Evolutionary conservation across 805 yeast genomes (phyloP).

Genomic region (Zygotorulaspora florentina): DNA sequence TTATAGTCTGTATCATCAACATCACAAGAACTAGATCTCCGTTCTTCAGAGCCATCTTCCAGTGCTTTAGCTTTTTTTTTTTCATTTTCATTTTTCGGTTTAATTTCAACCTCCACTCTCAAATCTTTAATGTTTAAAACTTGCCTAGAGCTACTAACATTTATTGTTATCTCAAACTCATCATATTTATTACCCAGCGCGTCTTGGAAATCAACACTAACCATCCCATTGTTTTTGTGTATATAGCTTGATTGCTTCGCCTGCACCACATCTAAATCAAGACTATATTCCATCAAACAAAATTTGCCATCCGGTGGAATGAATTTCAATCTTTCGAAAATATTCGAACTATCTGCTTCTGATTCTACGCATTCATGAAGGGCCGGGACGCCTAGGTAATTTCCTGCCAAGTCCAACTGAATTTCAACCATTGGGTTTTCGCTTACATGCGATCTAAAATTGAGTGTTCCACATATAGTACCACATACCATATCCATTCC

Average conservation of each 20-base stretch:
- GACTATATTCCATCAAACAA: conserved; percentile 55
- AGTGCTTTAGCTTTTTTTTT: background rate
- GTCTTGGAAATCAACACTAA: conserved; percentile 31
- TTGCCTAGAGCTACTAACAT: conserved; percentile 37
- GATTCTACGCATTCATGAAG: conserved; percentile 68
- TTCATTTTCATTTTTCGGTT: conserved; percentile 2
- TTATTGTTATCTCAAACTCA: conserved; percentile 38
- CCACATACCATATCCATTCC: conserved; percentile 20
- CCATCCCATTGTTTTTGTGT: conserved; percentile 22
- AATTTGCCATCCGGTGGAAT: conserved; percentile 87
- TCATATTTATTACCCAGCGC: conserved; percentile 36
- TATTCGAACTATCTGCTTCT: conserved; percentile 19
- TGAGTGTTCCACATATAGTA: conserved; percentile 58
- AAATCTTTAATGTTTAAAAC: conserved; percentile 49
- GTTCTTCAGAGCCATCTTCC: background rate
- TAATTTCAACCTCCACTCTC: conserved; percentile 36
- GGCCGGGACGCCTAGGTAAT: conserved; percentile 51
- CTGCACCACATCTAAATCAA: conserved; percentile 42
- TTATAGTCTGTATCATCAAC: conserved; percentile 21
- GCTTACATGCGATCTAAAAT: conserved; percentile 63
- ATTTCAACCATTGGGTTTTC: conserved; percentile 73
- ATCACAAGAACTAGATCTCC: background rate
- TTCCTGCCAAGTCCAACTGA: conserved; percentile 44
- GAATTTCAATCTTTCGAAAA: conserved; percentile 43
- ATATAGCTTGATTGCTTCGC: conserved; percentile 1